Base-by-base conservation (phyloP, 441 rosid genomes). In the Macaranga tanarius region DNA sequence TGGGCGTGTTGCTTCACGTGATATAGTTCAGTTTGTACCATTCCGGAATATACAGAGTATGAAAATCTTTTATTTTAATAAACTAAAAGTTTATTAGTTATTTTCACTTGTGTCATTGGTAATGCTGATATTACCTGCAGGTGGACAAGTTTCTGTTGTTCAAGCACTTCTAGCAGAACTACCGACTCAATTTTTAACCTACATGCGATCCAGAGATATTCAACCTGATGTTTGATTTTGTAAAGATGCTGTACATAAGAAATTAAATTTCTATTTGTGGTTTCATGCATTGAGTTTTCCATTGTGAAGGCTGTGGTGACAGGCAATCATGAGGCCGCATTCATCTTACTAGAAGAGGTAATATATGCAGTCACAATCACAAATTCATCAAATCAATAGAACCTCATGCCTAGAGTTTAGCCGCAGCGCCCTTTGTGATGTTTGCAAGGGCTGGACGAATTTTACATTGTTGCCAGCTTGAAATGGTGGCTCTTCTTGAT, bases 1-100 rank as follows among this genome's bases (percentile, higher is more conserved):
- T 0, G 94, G 95, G 0, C 97, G 96, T 4, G 86, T 93, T 67
- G 95, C 98, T 61, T 86, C 97, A 0, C 95, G 98, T 22, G 97
- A 93, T 83, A 86, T 92, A 6, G 96, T 93, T 79, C 98, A 93
- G 75, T 93, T 93, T 67, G 87, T 93, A 76, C 95, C 98, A 23
- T 77, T 93, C 40, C 77, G 87, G 67, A 88, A 89, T 79, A 81
- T 91, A 48, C 97, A 89, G 63, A 81, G 98, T 93, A 79, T 85
- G 97, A 58, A 31, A 56, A 52, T 62, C 23, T 52, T 28, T 59
- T 60, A 65, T 64, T 52, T 56, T 51, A 44, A 31, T 7, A 26
- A 58, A 42, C 8, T 15, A 40, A 20, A 55, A 50, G 16, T 48
- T 28, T 7, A 22, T 19, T 3, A 20, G 22, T 19, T 69, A 20